A percentile compares a stretch with the other conserved stretches of the same genome.
Conservation (phyloP, 1,139 yeast genomes). For the Debaryomyces sp. region DNA sequence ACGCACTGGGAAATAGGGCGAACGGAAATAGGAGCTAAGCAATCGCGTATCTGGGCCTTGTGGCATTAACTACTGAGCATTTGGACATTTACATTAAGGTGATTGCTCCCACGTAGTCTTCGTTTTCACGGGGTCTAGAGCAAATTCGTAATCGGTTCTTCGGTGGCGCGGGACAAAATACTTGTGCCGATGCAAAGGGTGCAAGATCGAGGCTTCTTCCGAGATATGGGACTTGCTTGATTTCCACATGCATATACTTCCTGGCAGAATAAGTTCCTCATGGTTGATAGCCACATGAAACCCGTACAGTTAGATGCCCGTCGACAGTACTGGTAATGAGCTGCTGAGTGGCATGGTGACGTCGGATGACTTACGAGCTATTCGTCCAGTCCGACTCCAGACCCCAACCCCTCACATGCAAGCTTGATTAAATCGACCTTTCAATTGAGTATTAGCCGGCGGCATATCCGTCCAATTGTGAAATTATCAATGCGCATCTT, state of each 20-base stretch:
- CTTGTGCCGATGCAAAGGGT: not conserved
- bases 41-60: not conserved
- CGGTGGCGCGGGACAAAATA: no score
- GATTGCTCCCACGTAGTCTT: no score
- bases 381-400: not conserved
- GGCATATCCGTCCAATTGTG: not conserved
- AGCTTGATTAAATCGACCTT: not conserved
- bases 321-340: not conserved
- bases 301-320: not conserved
- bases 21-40: not conserved
- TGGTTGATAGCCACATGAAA: not conserved
- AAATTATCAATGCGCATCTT: not conserved
- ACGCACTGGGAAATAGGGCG: not conserved
- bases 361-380: not conserved
- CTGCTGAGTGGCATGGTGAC: not conserved
- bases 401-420: not conserved
- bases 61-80: no score
- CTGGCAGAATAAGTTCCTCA: not conserved
- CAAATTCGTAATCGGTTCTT: no score
- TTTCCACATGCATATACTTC: not conserved
- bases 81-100: no score
- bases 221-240: not conserved
- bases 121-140: no score
- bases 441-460: not conserved
- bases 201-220: not conserved